Base-by-base conservation (phyloP, 2,329 filamentous ascomycete genomes). In the Aureobasidium sp. region DNA sequence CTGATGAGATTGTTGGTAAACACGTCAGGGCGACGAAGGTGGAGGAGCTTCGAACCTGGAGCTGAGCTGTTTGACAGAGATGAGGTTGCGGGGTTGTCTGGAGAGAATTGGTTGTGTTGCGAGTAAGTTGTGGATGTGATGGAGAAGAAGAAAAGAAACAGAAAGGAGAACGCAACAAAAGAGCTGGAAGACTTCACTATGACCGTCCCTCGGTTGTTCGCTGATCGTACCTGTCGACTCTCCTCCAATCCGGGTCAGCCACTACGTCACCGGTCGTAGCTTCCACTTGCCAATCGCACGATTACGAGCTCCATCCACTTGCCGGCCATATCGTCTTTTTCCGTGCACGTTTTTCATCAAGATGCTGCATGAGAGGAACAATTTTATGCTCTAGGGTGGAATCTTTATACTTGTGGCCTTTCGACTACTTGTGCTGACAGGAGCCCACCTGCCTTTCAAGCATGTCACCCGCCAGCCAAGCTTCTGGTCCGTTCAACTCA, bases 161-260 rank as follows among this genome's bases (percentile, higher is more conserved):
- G 45, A 60, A 49, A 25, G 20, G 57, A 45, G 17, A 31, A 22
- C 42, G 45, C 34, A 49, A 34, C 31, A 62, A 48, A 56, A 62
- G 44, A 62, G 39, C 48, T 55, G 55, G 41, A 56, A 62, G 44
- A 57, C 29, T 49, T 55, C 36, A 45, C 37, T 27, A 57, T 57
- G 53, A 57, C 41, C 27, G 53, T 36, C 53, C 51, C 53, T 57
- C 53, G 53, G 53, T 57, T 57, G 53, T 44, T 42, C 25, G 37
- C 25, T 55, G 51, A 55, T 55, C 51, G 51, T 41, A 55, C 51
- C 51, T 55, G 51, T 55, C 51, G 27, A 55, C 51, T 42, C 37
- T 55, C 51, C 51, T 55, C 51, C 37, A 55, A 55, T 41, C 51
- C 51, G 51, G 51, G 27, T 44, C 39, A 17, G n/a, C 29, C 39